Evolutionary conservation across 73 alveolate genomes (phyloP).

Genomic region (Symbiodinium pilosum): DNA sequence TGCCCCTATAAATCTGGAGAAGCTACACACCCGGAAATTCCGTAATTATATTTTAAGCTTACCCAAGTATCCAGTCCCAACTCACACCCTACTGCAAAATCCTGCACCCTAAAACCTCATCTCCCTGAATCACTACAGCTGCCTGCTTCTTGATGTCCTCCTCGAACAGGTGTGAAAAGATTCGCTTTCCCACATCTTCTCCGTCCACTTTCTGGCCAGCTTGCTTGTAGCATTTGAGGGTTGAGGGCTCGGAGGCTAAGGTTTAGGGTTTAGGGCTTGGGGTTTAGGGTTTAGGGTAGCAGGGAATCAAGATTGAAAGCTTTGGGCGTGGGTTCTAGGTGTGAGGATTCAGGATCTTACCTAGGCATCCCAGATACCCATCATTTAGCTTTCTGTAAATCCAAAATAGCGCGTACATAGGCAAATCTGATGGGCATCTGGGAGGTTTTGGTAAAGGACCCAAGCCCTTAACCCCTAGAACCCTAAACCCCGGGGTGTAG

Average conservation of each 20-base stretch:
- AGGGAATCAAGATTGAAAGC: neutral
- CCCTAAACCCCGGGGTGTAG: too few species aligned
- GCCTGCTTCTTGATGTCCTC: slow-evolving; percentile 82
- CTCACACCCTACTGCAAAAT: neutral
- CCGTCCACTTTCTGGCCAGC: slow-evolving; percentile 68
- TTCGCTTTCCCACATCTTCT: slow-evolving; percentile 82
- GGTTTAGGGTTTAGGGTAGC: neutral
- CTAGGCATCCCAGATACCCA: too few species aligned
- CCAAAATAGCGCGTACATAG: too few species aligned
- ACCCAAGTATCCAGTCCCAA: neutral
- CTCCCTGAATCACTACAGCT: too few species aligned
- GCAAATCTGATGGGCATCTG: too few species aligned
- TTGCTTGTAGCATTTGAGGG: neutral
- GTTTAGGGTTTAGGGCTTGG: neutral
- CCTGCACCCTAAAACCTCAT: neutral
- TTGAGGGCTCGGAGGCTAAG: neutral
- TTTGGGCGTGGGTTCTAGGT: neutral
- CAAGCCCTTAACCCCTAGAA: too few species aligned
- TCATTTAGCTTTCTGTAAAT: too few species aligned
- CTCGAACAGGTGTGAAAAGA: slow-evolving; percentile 65
- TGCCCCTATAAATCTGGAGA: neutral
- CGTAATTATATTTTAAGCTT: neutral
- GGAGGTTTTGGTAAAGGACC: too few species aligned
- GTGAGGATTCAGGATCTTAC: neutral
- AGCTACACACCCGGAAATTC: neutral